phyloP scores from a whole-genome alignment of 2,329 filamentous ascomycete genomes.

The Aspergillus clavatus region DNA sequence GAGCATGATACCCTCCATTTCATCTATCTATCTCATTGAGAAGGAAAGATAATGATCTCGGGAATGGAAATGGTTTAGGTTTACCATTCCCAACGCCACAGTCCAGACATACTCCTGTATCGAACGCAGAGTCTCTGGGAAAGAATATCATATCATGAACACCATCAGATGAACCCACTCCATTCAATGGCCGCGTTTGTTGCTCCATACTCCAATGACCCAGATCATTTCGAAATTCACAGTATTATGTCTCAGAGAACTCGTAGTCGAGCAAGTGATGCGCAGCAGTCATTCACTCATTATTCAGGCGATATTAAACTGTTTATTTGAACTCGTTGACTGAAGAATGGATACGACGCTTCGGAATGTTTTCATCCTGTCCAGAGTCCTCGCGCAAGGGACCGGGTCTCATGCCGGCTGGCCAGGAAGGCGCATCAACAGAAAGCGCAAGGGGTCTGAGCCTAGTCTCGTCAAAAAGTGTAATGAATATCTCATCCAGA shows the following conservation, averaged over 20 bases:
- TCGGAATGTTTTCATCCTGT: constrained; percentile 6
- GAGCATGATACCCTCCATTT: too few species aligned
- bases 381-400: background rate
- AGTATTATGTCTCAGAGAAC: background rate
- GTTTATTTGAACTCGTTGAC: constrained; percentile 1
- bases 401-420: constrained; percentile 4
- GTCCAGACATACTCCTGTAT: background rate
- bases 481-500: constrained; percentile 27
- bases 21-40: background rate
- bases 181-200: background rate
- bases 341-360: constrained; percentile 6
- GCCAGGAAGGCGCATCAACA: constrained; percentile 17
- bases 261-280: background rate
- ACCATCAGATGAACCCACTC: background rate
- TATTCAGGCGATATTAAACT: background rate
- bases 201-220: background rate
- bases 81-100: background rate
- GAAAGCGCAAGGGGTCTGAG: constrained; percentile 16
- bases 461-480: constrained; percentile 19
- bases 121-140: background rate
- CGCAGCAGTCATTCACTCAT: background rate
- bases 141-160: background rate
- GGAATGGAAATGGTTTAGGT: background rate
- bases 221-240: background rate
- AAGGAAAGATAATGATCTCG: background rate